Conservation (phyloP, 805 yeast species). For the Sungouiozyma intestinalis region DNA sequence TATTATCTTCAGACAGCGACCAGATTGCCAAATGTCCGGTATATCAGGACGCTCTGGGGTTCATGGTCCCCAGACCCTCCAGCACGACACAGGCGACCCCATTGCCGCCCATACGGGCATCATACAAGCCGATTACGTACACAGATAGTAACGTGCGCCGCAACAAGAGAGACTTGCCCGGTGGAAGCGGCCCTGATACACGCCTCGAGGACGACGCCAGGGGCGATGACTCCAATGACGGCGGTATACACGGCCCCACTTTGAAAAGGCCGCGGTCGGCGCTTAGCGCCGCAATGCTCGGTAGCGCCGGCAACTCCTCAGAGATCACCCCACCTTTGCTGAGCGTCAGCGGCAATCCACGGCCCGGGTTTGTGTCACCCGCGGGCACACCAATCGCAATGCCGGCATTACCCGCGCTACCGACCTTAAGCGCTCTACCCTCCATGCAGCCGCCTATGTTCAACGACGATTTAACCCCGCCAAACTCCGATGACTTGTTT, state of each 20-base stretch:
- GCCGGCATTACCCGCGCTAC: neutral
- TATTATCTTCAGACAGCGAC: slow-evolving; percentile 25
- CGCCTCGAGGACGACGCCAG: too few species aligned
- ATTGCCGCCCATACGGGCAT: slow-evolving; percentile 24
- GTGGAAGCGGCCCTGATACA: neutral
- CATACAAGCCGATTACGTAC: slow-evolving; percentile 27
- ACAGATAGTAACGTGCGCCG: slow-evolving; percentile 23
- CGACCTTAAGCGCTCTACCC: neutral
- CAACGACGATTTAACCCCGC: slow-evolving; percentile 8
- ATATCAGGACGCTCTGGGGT: slow-evolving; percentile 30
- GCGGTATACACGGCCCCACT: neutral
- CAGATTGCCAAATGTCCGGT: slow-evolving; percentile 30
- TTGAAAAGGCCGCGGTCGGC: neutral
- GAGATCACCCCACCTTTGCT: neutral
- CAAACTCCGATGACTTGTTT: slow-evolving; percentile 29
- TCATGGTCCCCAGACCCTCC: slow-evolving; percentile 14
- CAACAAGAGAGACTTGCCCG: neutral
- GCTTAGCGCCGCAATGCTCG: neutral
- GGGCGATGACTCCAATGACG: neutral
- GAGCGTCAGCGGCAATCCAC: neutral
- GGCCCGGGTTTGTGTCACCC: neutral
- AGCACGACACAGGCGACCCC: slow-evolving; percentile 12
- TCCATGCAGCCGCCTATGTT: neutral
- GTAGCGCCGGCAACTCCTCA: neutral
- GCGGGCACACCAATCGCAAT: neutral